phyloP scores from a whole-genome alignment of 345 rosid genomes.

The Eucalyptus erythrocorys region DNA sequence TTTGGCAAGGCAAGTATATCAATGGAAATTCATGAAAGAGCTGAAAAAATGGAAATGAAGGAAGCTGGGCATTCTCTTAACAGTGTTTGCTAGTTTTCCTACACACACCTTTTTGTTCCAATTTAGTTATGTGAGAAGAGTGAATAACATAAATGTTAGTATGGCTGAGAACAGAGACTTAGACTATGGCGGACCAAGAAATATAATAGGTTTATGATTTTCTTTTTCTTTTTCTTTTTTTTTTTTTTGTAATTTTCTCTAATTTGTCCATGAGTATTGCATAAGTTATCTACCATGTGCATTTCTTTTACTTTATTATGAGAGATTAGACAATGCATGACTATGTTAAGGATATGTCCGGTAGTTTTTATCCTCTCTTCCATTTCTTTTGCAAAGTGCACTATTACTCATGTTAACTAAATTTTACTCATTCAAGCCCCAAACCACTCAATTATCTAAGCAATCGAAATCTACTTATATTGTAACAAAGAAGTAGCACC shows the following conservation, averaged over 20 bases:
- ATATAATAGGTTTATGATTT: too few species aligned
- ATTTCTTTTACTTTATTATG: background rate
- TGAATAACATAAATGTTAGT: too few species aligned
- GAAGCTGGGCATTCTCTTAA: too few species aligned
- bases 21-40: too few species aligned
- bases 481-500: background rate
- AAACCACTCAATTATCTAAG: background rate
- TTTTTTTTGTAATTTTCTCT: too few species aligned
- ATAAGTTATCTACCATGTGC: background rate
- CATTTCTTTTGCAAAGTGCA: accelerated
- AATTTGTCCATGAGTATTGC: background rate
- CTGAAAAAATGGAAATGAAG: too few species aligned
- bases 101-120: too few species aligned
- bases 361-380: background rate
- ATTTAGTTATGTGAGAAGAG: too few species aligned
- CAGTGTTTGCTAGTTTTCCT: too few species aligned
- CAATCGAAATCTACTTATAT: background rate
- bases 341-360: accelerated
- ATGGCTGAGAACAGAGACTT: too few species aligned
- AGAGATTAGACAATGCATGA: background rate
- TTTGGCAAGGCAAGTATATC: too few species aligned
- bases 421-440: background rate
- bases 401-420: background rate
- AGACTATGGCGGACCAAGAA: accelerated
- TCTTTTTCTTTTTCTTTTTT: too few species aligned